These are phyloP conservation scores for Acanthamoeba castellanii DNA, from an alignment of 208 protist genomes.

Conservation along the genomic window DNA sequence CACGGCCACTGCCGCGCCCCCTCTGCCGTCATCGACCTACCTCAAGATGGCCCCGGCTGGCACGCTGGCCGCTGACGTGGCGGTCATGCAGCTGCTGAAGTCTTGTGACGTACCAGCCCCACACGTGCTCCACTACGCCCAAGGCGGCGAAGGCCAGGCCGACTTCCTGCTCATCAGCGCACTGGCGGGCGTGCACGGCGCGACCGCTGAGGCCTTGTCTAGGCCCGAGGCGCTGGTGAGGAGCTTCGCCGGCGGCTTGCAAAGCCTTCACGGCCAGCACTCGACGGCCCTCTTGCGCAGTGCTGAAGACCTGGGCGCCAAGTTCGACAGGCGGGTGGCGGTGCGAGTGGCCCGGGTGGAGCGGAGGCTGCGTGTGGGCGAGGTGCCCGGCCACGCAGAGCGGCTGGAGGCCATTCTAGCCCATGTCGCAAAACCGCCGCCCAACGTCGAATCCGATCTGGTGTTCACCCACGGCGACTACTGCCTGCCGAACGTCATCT, in stretches of 20 bases:
- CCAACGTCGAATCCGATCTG: background rate
- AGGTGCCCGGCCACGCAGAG: background rate
- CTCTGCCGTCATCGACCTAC: background rate
- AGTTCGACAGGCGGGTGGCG: background rate
- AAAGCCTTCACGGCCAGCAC: background rate
- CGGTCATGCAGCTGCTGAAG: background rate
- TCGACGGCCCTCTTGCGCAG: background rate
- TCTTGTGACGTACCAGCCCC: background rate
- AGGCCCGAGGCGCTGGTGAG: background rate
- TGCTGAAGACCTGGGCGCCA: background rate
- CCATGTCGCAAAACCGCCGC: background rate
- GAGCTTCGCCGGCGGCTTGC: background rate
- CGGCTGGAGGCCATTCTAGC: background rate
- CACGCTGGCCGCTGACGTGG: background rate
- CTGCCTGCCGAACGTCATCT: slow-evolving; percentile 10
- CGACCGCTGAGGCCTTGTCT: background rate
- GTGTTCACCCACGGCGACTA: slow-evolving; percentile 21
- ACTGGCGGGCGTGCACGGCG: background rate
- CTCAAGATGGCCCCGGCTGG: background rate
- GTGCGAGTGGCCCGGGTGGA: background rate
- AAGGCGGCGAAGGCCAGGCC: background rate
- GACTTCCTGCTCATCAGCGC: background rate
- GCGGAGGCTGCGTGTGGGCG: background rate
- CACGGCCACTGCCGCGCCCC: too few species aligned
- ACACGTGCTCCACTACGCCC: background rate